Evolutionary conservation across 306 rosid species (phyloP).

Genomic region (Fragaria ananassa): DNA sequence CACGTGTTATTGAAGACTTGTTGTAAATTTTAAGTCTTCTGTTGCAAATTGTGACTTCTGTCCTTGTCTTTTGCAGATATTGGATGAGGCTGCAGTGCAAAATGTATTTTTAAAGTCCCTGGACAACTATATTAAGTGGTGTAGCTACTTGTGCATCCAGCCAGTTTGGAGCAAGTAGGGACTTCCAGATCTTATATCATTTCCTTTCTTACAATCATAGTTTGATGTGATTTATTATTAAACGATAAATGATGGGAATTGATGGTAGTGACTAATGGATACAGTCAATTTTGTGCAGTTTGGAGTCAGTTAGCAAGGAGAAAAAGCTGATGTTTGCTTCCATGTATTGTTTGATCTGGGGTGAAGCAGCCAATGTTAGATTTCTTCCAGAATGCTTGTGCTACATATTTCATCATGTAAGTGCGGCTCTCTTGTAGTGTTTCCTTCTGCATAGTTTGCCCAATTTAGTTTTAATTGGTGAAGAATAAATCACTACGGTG

Average conservation of each 20-base stretch:
- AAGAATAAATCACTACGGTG: not conserved
- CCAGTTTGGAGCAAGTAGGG: conserved; percentile 88
- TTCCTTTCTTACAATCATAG: not conserved
- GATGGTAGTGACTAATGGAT: conserved; percentile 16
- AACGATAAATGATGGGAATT: not conserved
- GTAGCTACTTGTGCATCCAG: conserved; percentile 72
- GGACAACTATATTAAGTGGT: conserved; percentile 85
- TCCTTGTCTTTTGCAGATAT: conserved; percentile 44
- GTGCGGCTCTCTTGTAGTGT: conserved; percentile 22
- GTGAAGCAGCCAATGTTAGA: conserved; percentile 88
- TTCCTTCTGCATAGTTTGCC: not conserved
- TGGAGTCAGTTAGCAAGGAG: conserved; percentile 64
- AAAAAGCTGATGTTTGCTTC: conserved; percentile 66
- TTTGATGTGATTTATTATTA: not conserved
- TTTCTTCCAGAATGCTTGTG: conserved; percentile 98
- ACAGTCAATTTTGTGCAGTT: conserved; percentile 39
- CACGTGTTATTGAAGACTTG: not conserved
- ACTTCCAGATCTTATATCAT: conserved; percentile 1
- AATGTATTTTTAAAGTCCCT: conserved; percentile 65
- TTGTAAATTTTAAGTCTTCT: not conserved
- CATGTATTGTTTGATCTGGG: conserved; percentile 84
- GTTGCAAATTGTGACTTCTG: not conserved
- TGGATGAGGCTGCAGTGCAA: conserved; percentile 76
- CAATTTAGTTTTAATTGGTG: not conserved
- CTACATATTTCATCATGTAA: conserved; percentile 98